A percentile compares a stretch with the other conserved stretches of the same genome.
phyloP scores from a whole-genome alignment of 176 grass and related monocot species.

The Musa beccarii region DNA sequence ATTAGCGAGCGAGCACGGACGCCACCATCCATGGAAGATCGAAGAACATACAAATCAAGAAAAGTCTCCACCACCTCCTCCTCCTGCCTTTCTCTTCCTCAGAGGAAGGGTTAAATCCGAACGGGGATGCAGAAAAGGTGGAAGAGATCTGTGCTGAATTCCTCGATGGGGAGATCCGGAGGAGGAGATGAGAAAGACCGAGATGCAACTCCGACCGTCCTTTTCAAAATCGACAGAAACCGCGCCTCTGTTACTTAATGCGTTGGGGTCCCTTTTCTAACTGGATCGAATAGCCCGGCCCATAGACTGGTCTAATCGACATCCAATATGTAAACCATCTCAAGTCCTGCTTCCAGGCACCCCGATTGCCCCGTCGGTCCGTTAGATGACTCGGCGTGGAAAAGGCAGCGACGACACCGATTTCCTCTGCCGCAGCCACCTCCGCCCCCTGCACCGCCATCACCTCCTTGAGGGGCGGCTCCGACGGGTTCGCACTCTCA shows the following conservation, averaged over 20 bases:
- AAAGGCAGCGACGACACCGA: no score
- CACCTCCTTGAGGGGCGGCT: constrained; percentile 28
- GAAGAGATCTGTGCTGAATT: neutral
- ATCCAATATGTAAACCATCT: no score
- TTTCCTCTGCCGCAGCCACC: no score
- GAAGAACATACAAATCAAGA: neutral
- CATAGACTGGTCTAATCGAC: no score
- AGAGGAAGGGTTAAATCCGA: neutral
- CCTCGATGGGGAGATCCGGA: neutral
- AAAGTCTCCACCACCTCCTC: neutral
- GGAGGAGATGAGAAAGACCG: neutral
- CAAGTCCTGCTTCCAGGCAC: no score
- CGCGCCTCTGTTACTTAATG: neutral
- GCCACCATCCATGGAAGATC: constrained; percentile 8
- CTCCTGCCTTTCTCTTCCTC: neutral
- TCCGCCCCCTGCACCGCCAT: no score
- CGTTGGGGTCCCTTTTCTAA: no score
- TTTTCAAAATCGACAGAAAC: neutral
- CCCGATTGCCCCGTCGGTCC: no score
- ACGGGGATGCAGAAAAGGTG: neutral
- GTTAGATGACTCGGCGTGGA: no score
- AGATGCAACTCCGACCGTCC: neutral
- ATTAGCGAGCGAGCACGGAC: neutral
- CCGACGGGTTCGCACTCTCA: constrained; percentile 76
- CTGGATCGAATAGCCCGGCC: no score